Percentiles rank a stretch among this genome's conserved stretches.
Conservation (phyloP, 441 rosid genomes). For the Corymbia citriodora region DNA sequence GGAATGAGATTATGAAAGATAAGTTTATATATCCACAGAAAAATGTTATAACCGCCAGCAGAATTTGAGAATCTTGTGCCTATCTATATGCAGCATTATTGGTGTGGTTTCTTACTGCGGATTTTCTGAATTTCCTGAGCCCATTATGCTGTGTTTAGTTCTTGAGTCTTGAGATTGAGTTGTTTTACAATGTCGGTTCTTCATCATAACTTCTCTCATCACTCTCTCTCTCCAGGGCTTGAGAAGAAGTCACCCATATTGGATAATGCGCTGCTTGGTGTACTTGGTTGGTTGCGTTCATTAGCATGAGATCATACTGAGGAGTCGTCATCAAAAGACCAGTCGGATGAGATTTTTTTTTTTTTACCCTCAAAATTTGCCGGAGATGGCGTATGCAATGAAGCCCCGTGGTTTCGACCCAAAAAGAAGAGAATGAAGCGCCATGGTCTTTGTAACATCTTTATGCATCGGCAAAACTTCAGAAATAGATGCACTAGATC, state of each 20-base stretch:
- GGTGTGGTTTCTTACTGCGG: not conserved
- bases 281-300: conserved; percentile 81
- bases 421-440: not conserved
- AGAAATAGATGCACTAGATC: not conserved
- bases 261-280: conserved; percentile 66
- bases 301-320: conserved; percentile 40
- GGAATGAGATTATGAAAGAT: not conserved
- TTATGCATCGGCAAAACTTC: not conserved
- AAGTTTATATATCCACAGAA: not conserved
- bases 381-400: not conserved
- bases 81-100: not conserved
- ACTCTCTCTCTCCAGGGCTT: conserved; percentile 37
- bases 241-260: conserved; percentile 74
- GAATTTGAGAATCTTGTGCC: not conserved
- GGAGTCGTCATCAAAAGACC: not conserved
- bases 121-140: not conserved
- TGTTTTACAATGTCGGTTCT: not conserved
- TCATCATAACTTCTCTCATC: not conserved
- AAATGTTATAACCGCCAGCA: not conserved
- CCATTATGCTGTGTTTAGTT: not conserved
- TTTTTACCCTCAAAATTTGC: not conserved
- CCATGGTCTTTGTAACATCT: not conserved
- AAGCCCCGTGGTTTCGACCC: not conserved
- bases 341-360: not conserved
- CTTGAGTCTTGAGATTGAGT: not conserved